Evolutionary conservation across 2,329 filamentous ascomycete genomes (phyloP).

Genomic region (Aspergillus ochraceoroseus): DNA sequence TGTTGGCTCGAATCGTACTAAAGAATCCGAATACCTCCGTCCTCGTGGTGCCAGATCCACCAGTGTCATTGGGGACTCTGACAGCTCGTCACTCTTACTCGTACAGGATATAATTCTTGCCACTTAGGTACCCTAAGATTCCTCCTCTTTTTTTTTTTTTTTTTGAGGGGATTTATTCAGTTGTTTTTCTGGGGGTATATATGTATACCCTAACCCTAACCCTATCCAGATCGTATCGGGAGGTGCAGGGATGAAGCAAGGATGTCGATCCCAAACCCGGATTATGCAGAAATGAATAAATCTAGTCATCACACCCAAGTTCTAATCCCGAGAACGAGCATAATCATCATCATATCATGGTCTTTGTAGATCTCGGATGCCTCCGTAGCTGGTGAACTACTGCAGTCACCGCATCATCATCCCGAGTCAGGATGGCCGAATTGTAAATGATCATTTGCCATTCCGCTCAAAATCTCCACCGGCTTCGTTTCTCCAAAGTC

Average conservation of each 20-base stretch:
- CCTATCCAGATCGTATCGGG: slow-evolving; percentile 13
- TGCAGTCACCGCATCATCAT: slow-evolving; percentile 4
- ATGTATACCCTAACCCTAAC: no score
- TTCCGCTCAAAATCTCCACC: neutral
- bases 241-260: slow-evolving; percentile 12
- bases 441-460: slow-evolving; percentile 7
- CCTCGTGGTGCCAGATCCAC: no score
- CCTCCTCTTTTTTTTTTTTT: neutral
- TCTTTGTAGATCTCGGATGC: slow-evolving; percentile 1
- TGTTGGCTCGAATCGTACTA: neutral
- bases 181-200: no score
- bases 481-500: no score
- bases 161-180: neutral
- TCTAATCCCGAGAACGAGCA: no score
- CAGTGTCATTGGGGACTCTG: no score
- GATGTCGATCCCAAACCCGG: slow-evolving; percentile 14
- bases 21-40: slow-evolving; percentile 13
- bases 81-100: no score
- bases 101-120: no score
- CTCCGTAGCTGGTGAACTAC: slow-evolving; percentile 7
- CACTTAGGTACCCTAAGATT: no score
- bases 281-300: slow-evolving; percentile 3
- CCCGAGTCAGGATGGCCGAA: slow-evolving; percentile 2
- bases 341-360: neutral
- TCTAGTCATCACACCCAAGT: slow-evolving; percentile 3